These are phyloP conservation scores for Lasiodiplodia citricola DNA, from an alignment of 2,329 filamentous ascomycete genomes.

Conservation along the genomic window DNA sequence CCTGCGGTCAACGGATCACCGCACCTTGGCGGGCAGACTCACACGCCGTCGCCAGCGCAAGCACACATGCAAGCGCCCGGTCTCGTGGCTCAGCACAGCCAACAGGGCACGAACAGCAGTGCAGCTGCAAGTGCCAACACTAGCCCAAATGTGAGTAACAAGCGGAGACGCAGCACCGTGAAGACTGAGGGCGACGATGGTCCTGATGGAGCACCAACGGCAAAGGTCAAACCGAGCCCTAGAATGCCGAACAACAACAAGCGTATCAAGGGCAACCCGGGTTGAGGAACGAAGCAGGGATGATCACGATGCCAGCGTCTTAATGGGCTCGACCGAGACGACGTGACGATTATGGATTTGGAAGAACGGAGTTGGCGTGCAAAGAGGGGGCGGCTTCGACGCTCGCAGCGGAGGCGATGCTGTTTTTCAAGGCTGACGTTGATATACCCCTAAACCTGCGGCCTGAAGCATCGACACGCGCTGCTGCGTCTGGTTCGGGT, in stretches of 20 bases:
- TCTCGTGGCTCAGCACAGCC: conserved; percentile 64
- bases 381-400: conserved; percentile 11
- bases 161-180: conserved; percentile 65
- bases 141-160: conserved; percentile 65
- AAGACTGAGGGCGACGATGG: conserved; percentile 63
- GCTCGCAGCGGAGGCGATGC: conserved; percentile 13
- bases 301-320: conserved; percentile 22
- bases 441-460: conserved; percentile 23
- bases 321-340: conserved; percentile 20
- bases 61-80: conserved; percentile 40
- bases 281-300: not conserved
- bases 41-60: conserved; percentile 53
- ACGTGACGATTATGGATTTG: conserved; percentile 22
- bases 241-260: conserved; percentile 46
- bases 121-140: conserved; percentile 64
- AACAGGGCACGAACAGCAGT: conserved; percentile 61
- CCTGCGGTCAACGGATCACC: conserved; percentile 57
- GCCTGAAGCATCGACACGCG: conserved; percentile 6
- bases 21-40: conserved; percentile 46
- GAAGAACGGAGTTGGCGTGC: conserved; percentile 12
- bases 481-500: not conserved
- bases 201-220: conserved; percentile 40
- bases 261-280: conserved; percentile 29
- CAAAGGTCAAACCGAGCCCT: conserved; percentile 58
- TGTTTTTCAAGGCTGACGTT: conserved; percentile 14